Evolutionary conservation across 1,284 basidiomycete species (phyloP).

Genomic region (Ustilago vetiveriae): DNA sequence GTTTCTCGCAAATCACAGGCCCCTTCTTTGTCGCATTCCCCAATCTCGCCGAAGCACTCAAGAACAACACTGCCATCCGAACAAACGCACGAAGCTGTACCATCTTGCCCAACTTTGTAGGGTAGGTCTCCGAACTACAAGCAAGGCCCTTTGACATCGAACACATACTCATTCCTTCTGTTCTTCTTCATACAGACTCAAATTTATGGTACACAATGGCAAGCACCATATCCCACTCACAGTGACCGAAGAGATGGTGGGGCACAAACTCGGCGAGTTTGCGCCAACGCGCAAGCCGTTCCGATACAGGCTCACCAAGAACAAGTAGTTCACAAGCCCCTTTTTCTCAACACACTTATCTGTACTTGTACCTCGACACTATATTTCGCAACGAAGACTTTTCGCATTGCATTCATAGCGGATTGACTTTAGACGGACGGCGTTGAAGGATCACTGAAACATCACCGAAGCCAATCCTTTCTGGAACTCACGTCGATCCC

Average conservation of each 20-base stretch:
- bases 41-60: slow-evolving; percentile 82
- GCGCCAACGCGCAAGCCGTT: slow-evolving; percentile 79
- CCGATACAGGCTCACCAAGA: slow-evolving; percentile 62
- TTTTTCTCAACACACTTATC: slow-evolving; percentile 1
- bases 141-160: neutral
- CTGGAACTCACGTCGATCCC: slow-evolving; percentile 11
- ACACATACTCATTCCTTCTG: neutral
- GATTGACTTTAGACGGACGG: no score
- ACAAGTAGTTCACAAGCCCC: slow-evolving; percentile 36
- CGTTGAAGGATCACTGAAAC: no score
- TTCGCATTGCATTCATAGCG: no score
- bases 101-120: slow-evolving; percentile 76
- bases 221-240: slow-evolving; percentile 86
- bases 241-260: slow-evolving; percentile 96
- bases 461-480: no score
- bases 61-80: slow-evolving; percentile 84
- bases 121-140: slow-evolving; percentile 42
- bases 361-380: slow-evolving; percentile 42
- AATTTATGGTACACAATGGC: slow-evolving; percentile 93
- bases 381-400: neutral
- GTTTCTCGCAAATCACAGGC: no score
- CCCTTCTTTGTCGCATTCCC: slow-evolving; percentile 96
- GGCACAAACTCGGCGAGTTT: slow-evolving; percentile 97
- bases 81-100: slow-evolving; percentile 91
- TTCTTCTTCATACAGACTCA: slow-evolving; percentile 68